Evolutionary conservation across 306 rosid genomes (phyloP).

Genomic region (Vigna trinervia): DNA sequence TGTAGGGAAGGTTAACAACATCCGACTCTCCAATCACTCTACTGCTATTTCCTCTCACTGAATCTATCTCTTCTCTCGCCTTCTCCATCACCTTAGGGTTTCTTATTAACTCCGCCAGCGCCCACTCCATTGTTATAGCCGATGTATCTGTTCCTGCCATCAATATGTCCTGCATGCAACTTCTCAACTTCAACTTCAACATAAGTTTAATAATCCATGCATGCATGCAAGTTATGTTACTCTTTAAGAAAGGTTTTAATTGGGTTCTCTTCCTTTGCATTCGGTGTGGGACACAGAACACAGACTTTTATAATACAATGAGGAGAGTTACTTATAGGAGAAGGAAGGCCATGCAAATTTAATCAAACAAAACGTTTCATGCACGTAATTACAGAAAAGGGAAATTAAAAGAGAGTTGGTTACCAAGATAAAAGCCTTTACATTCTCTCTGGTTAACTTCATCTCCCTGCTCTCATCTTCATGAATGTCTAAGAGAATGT

Average conservation of each 20-base stretch:
- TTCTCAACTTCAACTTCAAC: too few species aligned
- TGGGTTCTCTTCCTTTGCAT: background rate
- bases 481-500: slow-evolving; percentile 56
- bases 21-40: slow-evolving; percentile 68
- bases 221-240: background rate
- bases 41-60: slow-evolving; percentile 46
- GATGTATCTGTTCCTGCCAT: slow-evolving; percentile 67
- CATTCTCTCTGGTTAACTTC: slow-evolving; percentile 55
- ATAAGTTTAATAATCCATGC: background rate
- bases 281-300: background rate
- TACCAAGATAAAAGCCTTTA: slow-evolving; percentile 76
- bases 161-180: slow-evolving; percentile 53
- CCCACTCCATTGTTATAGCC: slow-evolving; percentile 60
- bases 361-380: background rate
- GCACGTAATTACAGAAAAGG: background rate
- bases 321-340: background rate
- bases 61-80: slow-evolving; percentile 69
- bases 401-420: background rate
- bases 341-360: background rate
- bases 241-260: background rate
- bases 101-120: slow-evolving; percentile 62
- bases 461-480: slow-evolving; percentile 57
- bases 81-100: slow-evolving; percentile 64
- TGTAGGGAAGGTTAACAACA: slow-evolving; percentile 62
- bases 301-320: too few species aligned